Percentiles rank a stretch among this genome's conserved stretches.
These are phyloP conservation scores for Elongisporangium prolatum DNA, from an alignment of 352 stramenopile genomes.

Conservation along the genomic window DNA sequence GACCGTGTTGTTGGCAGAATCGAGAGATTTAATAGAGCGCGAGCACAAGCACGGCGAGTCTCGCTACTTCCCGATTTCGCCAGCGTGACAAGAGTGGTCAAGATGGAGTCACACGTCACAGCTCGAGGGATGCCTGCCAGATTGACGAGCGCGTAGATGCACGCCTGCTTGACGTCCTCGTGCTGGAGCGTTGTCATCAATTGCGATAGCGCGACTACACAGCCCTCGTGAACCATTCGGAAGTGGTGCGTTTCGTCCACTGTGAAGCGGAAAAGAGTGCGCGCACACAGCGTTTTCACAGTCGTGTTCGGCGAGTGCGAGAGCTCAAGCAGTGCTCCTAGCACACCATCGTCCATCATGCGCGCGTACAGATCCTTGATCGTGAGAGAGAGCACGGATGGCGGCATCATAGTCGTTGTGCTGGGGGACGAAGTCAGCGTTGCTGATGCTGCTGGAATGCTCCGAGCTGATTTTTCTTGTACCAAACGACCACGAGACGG, in stretches of 20 bases:
- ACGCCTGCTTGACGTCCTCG: constrained; percentile 51
- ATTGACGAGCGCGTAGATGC: constrained; percentile 72
- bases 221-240: constrained; percentile 72
- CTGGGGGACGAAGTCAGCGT: background rate
- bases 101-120: constrained; percentile 63
- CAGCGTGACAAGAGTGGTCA: constrained; percentile 46
- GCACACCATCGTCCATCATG: constrained; percentile 72
- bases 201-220: constrained; percentile 57
- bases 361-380: constrained; percentile 53
- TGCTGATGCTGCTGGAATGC: background rate
- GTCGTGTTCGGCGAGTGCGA: constrained; percentile 55
- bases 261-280: constrained; percentile 64
- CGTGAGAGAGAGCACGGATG: constrained; percentile 13
- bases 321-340: constrained; percentile 57
- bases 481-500: background rate
- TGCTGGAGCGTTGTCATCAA: constrained; percentile 46
- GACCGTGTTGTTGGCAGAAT: constrained; percentile 71
- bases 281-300: constrained; percentile 65
- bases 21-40: constrained; percentile 72
- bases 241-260: constrained; percentile 74
- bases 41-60: constrained; percentile 33
- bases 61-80: constrained; percentile 21
- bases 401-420: background rate
- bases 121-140: constrained; percentile 61
- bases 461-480: background rate